Base-by-base conservation (phyloP, 2,329 filamentous ascomycete genomes). In the Neopestalotiopsis clavispora region DNA sequence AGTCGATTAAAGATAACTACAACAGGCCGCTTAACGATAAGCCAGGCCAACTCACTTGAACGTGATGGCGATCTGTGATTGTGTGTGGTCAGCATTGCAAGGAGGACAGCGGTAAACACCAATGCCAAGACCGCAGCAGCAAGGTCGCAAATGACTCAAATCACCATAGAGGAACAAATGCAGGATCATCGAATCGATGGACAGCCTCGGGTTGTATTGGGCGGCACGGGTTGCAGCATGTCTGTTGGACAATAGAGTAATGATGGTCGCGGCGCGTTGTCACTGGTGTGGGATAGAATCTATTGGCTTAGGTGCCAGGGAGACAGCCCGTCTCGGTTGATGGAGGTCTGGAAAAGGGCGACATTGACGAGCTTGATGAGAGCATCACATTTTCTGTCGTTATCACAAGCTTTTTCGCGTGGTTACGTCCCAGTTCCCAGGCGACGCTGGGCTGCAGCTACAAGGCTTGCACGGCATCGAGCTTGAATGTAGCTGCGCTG, bases 1-100 rank as follows among this genome's bases (percentile, higher is more conserved):
- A 20, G 66, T 57, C 59, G 20, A 23, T 30, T 56, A 58, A 52
- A 28, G 45, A 14, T 40, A 67, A 57, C 58, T 67, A 63, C 58
- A 56, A 40, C 28, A 67, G 66, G 66, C 30, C 40, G 52, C 42
- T n/a, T 61, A 61, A 10, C 9, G 9, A 9, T 17, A 9, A 52
- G 20, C 40, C 59, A 20, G 23, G 40, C 23, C 10, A 28, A 28
- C n/a, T 14, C 62, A 30, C 62, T 20, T 32, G 13, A 40, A 40
- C 13, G 23, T 62, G 59, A 23, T 20, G 30, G 30, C 30, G 7
- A 62, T 20, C n/a, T 40, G 17, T 13, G 32, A 62, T 20, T 52
- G 45, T 52, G 45, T 52, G n/a, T n/a, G 17, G 7, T 52, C n/a
- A 52, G 45, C 45, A 52, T 52, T 52, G 45, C 20, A 20, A 49